Evolutionary conservation across 2,329 filamentous ascomycete species (phyloP), one percentile per base, ranked within the genome.

Genomic region (Nakataea oryzae): DNA sequence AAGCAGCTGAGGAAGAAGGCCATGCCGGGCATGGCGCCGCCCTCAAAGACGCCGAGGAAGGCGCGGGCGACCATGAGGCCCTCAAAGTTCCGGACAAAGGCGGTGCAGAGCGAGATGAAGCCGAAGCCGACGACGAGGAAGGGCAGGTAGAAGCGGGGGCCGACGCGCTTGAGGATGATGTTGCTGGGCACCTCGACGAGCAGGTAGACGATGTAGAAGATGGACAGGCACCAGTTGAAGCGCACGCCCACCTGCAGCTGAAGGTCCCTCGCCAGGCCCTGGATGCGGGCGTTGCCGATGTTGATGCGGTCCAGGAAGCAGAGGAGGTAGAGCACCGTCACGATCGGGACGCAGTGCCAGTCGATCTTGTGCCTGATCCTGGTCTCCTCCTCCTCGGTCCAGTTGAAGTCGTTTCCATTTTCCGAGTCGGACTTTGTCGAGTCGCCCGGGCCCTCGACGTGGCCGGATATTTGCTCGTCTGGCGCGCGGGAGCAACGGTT

Each of bases 161-260:
- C 81, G 62, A 84, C 69, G 28, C 72, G 74, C 72, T 85, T 85
- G 57, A 85, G 74, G 5, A 84, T 57, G 63, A 84, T 76, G 67
- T 84, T 83, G 69, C 78, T 80, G 3, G 82, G 82, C 0, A 85
- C 75, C 67, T 85, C 82, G 63, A 83, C 74, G 30, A 81, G 70
- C 61, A 83, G 74, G 70, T 85, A 85, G 62, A 81, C 69, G 63
- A 85, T 79, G 71, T 84, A 85, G 74, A 85, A 84, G 63, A 83
- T 78, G 60, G 81, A 83, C 1, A 83, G 78, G 0, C 81, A 79
- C 75, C 80, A 82, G 68, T 85, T 85, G 75, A 83, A 84, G 14
- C 77, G 76, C 60, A 76, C 72, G n/a, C 78, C 77, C 26, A 3
- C n/a, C 26, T 70, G 65, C 12, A 85, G 75, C 5, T 78, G 65